Conservation (phyloP, 768 basidiomycete species). For the Hericium rajendrae region DNA sequence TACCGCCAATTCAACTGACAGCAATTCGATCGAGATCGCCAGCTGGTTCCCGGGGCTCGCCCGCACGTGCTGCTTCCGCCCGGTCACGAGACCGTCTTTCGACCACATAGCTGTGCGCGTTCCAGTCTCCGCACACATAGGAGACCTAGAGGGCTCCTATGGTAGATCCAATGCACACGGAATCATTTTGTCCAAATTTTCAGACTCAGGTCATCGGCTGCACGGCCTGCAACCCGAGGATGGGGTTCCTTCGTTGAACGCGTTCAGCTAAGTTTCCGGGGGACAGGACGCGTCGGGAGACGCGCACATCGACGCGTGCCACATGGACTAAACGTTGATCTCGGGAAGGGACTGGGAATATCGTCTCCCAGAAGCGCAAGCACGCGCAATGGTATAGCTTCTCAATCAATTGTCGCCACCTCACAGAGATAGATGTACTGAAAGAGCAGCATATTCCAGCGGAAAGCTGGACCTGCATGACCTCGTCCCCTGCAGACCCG, state of each 20-base stretch:
- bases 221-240: neutral
- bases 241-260: neutral
- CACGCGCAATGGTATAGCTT: neutral
- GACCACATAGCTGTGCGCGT: neutral
- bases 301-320: neutral
- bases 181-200: too few species aligned
- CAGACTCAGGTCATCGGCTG: too few species aligned
- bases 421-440: neutral
- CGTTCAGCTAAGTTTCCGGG: conserved; percentile 1
- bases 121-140: too few species aligned
- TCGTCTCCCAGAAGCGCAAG: neutral
- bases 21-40: conserved; percentile 14
- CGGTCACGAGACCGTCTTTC: neutral
- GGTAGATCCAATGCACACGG: too few species aligned
- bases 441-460: neutral
- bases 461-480: neutral
- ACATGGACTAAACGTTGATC: neutral
- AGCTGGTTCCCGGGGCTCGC: conserved; percentile 6
- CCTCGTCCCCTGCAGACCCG: too few species aligned
- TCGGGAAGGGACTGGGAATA: neutral
- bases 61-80: conserved; percentile 7
- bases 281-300: neutral
- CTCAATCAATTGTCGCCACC: neutral
- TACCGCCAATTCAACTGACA: conserved; percentile 11
- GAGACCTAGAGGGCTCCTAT: too few species aligned